These are phyloP conservation scores for Cladobotryum mycophilum DNA, from an alignment of 2,329 filamentous ascomycete species.

Conservation along the genomic window DNA sequence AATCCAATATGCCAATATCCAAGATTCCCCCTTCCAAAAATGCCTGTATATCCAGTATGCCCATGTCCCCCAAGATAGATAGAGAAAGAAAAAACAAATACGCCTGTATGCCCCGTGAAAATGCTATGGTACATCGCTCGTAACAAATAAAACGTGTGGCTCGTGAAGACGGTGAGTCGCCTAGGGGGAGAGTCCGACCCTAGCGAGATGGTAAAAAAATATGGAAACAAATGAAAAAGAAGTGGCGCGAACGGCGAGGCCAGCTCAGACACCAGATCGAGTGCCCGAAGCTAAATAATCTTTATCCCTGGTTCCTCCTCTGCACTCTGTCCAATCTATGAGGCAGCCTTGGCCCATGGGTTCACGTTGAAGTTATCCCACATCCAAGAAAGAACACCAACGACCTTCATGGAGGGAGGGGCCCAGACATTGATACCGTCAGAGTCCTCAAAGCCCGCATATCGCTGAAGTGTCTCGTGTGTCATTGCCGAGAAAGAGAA, in stretches of 20 bases:
- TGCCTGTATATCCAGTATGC: too few relatives aligned
- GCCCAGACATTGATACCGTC: conserved; percentile 10
- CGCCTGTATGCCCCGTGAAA: not conserved
- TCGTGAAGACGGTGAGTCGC: not conserved
- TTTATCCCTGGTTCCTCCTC: not conserved
- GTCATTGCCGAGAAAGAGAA: conserved; percentile 9
- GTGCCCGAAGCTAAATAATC: not conserved
- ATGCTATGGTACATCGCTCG: too few relatives aligned
- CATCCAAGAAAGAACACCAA: conserved; percentile 11
- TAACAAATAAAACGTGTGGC: too few relatives aligned
- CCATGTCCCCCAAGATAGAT: not conserved
- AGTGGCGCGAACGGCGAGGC: too few relatives aligned
- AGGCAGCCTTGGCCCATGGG: conserved; percentile 1
- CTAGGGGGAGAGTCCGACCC: not conserved
- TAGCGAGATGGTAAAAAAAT: not conserved
- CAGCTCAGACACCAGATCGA: not conserved
- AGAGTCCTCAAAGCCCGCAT: conserved; percentile 5
- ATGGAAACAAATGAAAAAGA: not conserved
- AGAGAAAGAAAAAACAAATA: not conserved
- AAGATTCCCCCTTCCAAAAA: too few relatives aligned
- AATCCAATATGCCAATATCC: too few relatives aligned
- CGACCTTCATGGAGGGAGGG: conserved; percentile 6
- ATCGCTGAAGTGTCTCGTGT: conserved; percentile 6
- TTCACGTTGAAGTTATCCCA: conserved; percentile 9
- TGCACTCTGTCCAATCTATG: not conserved